Conservation (phyloP, 805 yeast genomes). For the Candida endomychidarum region DNA sequence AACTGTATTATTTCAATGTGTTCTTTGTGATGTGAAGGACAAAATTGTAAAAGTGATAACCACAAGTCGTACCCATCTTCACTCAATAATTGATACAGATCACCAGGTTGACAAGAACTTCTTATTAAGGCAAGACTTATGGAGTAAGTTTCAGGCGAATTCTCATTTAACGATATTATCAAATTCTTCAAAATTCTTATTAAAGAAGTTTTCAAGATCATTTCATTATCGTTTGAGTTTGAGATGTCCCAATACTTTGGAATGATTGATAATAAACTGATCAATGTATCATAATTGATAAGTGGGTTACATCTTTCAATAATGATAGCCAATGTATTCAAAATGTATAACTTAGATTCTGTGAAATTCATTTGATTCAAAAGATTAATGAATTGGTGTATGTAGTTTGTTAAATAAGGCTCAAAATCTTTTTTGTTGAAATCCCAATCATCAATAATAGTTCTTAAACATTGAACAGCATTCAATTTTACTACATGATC, state of each 20-base stretch:
- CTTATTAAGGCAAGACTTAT: slow-evolving; percentile 66
- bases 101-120: slow-evolving; percentile 52
- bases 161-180: slow-evolving; percentile 53
- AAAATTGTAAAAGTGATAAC: slow-evolving; percentile 65
- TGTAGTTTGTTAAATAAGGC: slow-evolving; percentile 58
- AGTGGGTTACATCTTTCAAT: slow-evolving; percentile 66
- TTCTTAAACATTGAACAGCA: slow-evolving; percentile 66
- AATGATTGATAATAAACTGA: slow-evolving; percentile 52
- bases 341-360: slow-evolving; percentile 73
- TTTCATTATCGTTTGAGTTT: slow-evolving; percentile 36
- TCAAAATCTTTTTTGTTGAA: slow-evolving; percentile 67
- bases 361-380: slow-evolving; percentile 54
- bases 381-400: slow-evolving; percentile 49
- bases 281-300: slow-evolving; percentile 50
- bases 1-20: slow-evolving; percentile 40
- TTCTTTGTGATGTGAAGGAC: slow-evolving; percentile 37
- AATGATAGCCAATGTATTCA: slow-evolving; percentile 65
- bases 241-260: slow-evolving; percentile 77
- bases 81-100: slow-evolving; percentile 52
- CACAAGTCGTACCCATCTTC: slow-evolving; percentile 90
- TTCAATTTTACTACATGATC: slow-evolving; percentile 84
- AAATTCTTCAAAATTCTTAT: slow-evolving; percentile 58
- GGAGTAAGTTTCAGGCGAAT: slow-evolving; percentile 48
- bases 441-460: slow-evolving; percentile 82
- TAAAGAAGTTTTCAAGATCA: slow-evolving; percentile 39